These are phyloP conservation scores for Sphaerulina populicola DNA, from an alignment of 2,329 filamentous ascomycete species.

Conservation along the genomic window DNA sequence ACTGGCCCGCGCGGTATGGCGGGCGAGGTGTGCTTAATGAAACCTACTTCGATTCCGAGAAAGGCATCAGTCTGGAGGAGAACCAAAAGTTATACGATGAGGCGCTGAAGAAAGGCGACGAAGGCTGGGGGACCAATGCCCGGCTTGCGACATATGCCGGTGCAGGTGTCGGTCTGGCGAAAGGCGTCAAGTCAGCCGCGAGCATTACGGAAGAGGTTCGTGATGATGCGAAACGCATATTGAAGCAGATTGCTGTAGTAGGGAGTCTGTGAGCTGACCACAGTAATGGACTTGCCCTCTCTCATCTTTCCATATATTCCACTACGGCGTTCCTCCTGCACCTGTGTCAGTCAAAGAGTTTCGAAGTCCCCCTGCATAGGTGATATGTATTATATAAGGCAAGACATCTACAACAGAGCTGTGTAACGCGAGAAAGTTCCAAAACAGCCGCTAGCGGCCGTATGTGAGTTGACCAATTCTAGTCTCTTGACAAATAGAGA, in stretches of 20 bases:
- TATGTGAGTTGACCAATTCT: neutral
- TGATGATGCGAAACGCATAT: slow-evolving; percentile 31
- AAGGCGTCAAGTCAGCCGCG: slow-evolving; percentile 41
- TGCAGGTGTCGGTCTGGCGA: slow-evolving; percentile 52
- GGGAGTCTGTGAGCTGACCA: neutral
- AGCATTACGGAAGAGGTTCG: slow-evolving; percentile 47
- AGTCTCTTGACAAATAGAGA: no score
- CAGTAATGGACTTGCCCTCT: neutral
- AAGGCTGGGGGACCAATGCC: slow-evolving; percentile 46
- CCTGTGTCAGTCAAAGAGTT: no score
- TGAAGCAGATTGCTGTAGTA: slow-evolving; percentile 23
- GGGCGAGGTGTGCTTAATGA: slow-evolving; percentile 52
- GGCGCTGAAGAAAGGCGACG: slow-evolving; percentile 45
- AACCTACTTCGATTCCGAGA: slow-evolving; percentile 40
- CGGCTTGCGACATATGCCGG: slow-evolving; percentile 57
- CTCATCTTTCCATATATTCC: neutral
- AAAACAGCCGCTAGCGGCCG: slow-evolving; percentile 2
- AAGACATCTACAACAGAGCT: neutral
- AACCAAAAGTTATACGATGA: slow-evolving; percentile 41
- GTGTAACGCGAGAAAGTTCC: slow-evolving; percentile 5
- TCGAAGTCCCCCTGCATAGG: no score
- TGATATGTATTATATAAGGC: neutral
- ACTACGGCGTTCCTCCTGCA: neutral
- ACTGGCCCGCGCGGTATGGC: slow-evolving; percentile 52
- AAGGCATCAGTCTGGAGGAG: slow-evolving; percentile 38